Evolutionary conservation across 1,284 basidiomycete genomes (phyloP), one percentile per base, ranked within the genome.

Genomic region (Retiboletus flavoniger): DNA sequence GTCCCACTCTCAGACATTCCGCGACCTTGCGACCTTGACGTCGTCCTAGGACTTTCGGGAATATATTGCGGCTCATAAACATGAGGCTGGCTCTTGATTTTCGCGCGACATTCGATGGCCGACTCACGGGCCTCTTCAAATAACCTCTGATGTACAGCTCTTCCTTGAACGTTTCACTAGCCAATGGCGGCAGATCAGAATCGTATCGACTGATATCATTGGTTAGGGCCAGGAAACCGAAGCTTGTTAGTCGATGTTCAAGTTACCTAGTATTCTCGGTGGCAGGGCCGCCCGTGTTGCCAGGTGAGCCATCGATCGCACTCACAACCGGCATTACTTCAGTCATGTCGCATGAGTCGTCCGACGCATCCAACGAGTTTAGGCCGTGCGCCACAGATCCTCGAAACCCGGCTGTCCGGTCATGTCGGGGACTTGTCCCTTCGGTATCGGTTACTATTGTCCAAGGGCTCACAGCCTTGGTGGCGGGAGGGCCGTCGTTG

Each of bases 161-260:
- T 48, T 65, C 59, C 58, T 66, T 75, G 60, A 76, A 63, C 14
- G 53, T 63, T 58, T 71, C 64, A 50, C 74, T 76, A 17, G 60
- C 59, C 17, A 65, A 43, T 19, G 59, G 61, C 4, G 53, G 49
- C 21, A 64, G 56, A 64, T 45, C 39, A 34, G 36, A 32, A 21
- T 21, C 13, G n/a, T 16, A 41, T 35, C 28, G 47, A 34, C 61
- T 65, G 48, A 8, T 17, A 32, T 47, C 36, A n/a, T 39, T 31
- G 29, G 41, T 67, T 11, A 61, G 47, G n/a, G 31, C 1, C 26
- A 24, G n/a, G 13, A 21, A 17, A 45, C 5, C 14, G 5, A 34
- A 4, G 13, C 2, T 41, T 31, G 36, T n/a, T 31, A 3, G 11
- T 36, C n/a, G 46, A 47, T 31, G n/a, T 40, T 29, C 61, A n/a